phyloP scores from a whole-genome alignment of 805 yeast species.

The Schizosaccharomyces japonicus region DNA sequence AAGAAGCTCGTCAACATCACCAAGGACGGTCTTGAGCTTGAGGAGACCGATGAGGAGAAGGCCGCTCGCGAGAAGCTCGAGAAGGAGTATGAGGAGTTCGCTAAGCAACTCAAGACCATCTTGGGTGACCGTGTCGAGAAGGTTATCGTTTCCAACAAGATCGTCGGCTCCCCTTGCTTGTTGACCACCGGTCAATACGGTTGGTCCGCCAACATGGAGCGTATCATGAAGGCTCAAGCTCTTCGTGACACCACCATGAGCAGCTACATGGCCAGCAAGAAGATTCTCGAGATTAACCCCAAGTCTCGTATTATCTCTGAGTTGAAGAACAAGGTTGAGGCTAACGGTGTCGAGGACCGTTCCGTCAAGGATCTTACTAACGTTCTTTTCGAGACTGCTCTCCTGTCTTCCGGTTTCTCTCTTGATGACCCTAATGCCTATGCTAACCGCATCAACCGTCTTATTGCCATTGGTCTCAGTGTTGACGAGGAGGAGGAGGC shows the following conservation, averaged over 20 bases:
- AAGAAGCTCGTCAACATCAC: conserved; percentile 96
- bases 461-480: conserved; percentile 92
- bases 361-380: conserved; percentile 95
- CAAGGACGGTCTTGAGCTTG: conserved; percentile 91
- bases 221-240: conserved; percentile 99
- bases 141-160: conserved; percentile 92
- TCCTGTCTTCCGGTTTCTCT: conserved; percentile 95
- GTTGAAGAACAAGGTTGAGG: conserved; percentile 86
- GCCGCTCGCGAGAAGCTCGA: conserved; percentile 75
- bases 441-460: conserved; percentile 93
- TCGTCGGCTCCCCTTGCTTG: conserved; percentile 97
- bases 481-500: conserved; percentile 64
- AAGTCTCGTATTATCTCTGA: conserved; percentile 84
- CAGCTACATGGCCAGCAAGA: conserved; percentile 97
- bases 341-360: conserved; percentile 93
- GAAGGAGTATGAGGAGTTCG: conserved; percentile 75
- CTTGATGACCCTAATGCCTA: conserved; percentile 95
- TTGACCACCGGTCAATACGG: conserved; percentile 99
- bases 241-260: conserved; percentile 97
- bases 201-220: conserved; percentile 99
- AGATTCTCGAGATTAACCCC: conserved; percentile 97
- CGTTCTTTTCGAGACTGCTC: conserved; percentile 88
- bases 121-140: conserved; percentile 97
- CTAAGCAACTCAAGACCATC: conserved; percentile 87
- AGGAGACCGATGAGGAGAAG: conserved; percentile 95